A percentile compares a stretch with the other conserved stretches of the same genome.
Evolutionary conservation across 225 moss, liverwort and hornwort species (phyloP).

Genomic region (Lunularia cruciata): DNA sequence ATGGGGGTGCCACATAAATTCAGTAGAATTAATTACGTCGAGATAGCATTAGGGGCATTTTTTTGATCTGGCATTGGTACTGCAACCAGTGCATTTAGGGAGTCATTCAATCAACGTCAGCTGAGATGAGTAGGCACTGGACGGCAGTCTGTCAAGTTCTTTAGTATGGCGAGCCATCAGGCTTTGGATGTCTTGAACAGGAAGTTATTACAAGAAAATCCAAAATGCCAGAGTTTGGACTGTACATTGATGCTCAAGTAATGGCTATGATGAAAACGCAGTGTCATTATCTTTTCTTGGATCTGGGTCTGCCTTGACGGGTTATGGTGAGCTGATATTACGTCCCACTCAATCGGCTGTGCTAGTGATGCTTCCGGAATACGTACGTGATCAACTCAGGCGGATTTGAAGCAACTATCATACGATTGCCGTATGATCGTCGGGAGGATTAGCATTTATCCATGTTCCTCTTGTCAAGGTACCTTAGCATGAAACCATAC

Average conservation of each 20-base stretch:
- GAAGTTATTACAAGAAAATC: slow-evolving; percentile 21
- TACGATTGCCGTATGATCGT: too few species aligned
- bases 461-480: too few species aligned
- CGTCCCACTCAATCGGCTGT: too few species aligned
- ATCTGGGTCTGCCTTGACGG: too few species aligned
- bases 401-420: too few species aligned
- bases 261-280: too few species aligned
- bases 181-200: slow-evolving; percentile 28
- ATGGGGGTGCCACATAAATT: slow-evolving; percentile 42
- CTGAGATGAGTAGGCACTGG: slow-evolving; percentile 30
- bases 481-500: too few species aligned
- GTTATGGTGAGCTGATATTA: too few species aligned
- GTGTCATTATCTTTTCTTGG: too few species aligned
- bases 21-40: slow-evolving; percentile 46
- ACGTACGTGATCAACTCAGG: too few species aligned
- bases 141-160: slow-evolving; percentile 23
- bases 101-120: slow-evolving; percentile 32
- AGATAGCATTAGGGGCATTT: slow-evolving; percentile 39
- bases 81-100: slow-evolving; percentile 39
- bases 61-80: slow-evolving; percentile 42
- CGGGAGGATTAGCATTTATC: too few species aligned
- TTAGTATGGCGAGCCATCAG: slow-evolving; percentile 9
- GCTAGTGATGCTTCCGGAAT: too few species aligned
- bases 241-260: slow-evolving; percentile 13
- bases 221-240: slow-evolving; percentile 29